Percentiles rank a stretch among this genome's conserved stretches.
phyloP scores from a whole-genome alignment of 169 alveolate species.

The Miamiensis avidus region DNA sequence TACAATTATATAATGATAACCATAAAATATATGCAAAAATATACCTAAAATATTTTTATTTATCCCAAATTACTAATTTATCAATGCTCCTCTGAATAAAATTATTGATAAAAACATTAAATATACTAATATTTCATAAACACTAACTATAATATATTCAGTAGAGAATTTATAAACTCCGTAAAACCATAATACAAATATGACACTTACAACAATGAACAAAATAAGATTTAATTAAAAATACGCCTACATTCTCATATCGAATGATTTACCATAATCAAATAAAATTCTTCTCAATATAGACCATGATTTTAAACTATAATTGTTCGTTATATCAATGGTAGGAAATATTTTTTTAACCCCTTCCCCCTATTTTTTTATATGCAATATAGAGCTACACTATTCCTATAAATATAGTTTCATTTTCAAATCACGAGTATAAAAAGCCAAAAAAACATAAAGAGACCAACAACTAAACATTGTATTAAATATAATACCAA shows the following conservation, averaged over 20 bases:
- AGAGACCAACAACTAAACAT: neutral
- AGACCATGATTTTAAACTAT: neutral
- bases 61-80: neutral
- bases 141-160: neutral
- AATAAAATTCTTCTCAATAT: conserved; percentile 8
- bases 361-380: neutral
- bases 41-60: conserved; percentile 1
- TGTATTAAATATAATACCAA: conserved; percentile 7
- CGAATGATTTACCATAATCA: too few species aligned
- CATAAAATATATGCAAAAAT: too few species aligned
- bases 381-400: neutral
- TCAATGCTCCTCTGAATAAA: neutral
- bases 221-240: neutral
- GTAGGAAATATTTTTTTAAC: neutral
- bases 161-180: neutral
- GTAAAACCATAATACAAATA: neutral
- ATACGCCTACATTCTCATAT: conserved; percentile 16
- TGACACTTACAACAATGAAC: neutral
- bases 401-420: neutral
- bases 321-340: neutral
- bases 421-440: neutral
- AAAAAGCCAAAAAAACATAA: neutral
- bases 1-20: too few species aligned
- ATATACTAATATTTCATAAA: neutral
- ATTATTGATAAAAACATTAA: neutral